A percentile compares a stretch with the other conserved stretches of the same genome.
phyloP scores from a whole-genome alignment of 768 basidiomycete genomes.

The Mycena maculata region DNA sequence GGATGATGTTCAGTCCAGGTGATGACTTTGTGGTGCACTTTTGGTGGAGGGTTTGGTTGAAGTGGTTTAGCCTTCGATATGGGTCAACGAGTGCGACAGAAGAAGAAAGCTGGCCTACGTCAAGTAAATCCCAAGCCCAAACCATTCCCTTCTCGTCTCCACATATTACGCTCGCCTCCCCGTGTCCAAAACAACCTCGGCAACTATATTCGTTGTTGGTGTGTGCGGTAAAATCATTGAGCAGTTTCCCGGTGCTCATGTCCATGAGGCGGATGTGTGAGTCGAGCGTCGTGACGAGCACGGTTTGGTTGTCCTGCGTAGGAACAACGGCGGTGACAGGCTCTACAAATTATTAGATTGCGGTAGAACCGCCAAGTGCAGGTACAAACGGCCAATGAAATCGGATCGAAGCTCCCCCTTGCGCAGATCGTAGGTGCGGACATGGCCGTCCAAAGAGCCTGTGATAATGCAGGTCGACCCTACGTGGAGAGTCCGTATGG shows the following conservation, averaged over 20 bases:
- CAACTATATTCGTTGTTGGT: conserved; percentile 79
- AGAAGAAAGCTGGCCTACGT: conserved; percentile 59
- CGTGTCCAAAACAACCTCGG: conserved; percentile 84
- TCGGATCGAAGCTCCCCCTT: conserved; percentile 92
- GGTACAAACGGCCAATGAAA: conserved; percentile 85
- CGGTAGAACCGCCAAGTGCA: neutral
- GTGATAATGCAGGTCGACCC: conserved; percentile 74
- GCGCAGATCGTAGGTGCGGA: conserved; percentile 94
- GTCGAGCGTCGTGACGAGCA: conserved; percentile 87
- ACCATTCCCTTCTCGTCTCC: conserved; percentile 92
- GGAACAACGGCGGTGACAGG: conserved; percentile 88
- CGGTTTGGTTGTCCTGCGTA: conserved; percentile 81
- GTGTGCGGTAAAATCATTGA: conserved; percentile 90
- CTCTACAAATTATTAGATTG: conserved; percentile 56
- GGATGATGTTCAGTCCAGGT: conserved; percentile 96
- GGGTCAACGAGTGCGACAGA: conserved; percentile 21
- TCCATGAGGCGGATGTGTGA: conserved; percentile 91
- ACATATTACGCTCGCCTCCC: conserved; percentile 82
- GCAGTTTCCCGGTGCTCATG: conserved; percentile 78
- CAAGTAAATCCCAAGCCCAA: conserved; percentile 95
- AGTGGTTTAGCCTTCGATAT: conserved; percentile 73
- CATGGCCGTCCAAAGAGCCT: conserved; percentile 91
- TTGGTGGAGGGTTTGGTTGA: conserved; percentile 78
- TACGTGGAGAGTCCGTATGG: conserved; percentile 83
- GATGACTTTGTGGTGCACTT: conserved; percentile 84